phyloP scores from a whole-genome alignment of 805 yeast species.

The Candida sphagnicola region DNA sequence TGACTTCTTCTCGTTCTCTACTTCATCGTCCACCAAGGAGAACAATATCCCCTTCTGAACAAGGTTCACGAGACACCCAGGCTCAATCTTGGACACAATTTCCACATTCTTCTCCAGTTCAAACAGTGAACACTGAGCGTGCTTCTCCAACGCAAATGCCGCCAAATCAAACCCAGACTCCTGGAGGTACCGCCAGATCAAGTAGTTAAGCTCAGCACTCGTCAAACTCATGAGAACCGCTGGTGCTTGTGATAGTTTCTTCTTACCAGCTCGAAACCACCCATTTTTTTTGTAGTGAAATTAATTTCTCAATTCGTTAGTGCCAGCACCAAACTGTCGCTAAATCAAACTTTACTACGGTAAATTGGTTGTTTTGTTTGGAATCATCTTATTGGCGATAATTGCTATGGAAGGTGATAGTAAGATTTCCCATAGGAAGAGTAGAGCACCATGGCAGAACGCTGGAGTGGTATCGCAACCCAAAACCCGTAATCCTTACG shows the following conservation, averaged over 20 bases:
- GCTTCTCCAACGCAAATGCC: slow-evolving; percentile 77
- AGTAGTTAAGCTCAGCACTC: slow-evolving; percentile 80
- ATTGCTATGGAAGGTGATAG: slow-evolving; percentile 27
- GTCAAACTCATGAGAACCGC: slow-evolving; percentile 62
- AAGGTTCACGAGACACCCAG: slow-evolving; percentile 76
- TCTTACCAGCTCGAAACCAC: no score
- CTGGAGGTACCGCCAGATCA: slow-evolving; percentile 89
- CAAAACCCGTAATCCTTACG: slow-evolving; percentile 10
- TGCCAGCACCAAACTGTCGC: no score
- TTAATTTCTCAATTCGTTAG: background rate
- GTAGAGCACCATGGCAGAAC: slow-evolving; percentile 42
- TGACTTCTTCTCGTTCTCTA: slow-evolving; percentile 10
- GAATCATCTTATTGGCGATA: background rate
- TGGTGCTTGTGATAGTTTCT: background rate
- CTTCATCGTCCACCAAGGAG: slow-evolving; percentile 62
- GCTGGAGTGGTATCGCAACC: background rate
- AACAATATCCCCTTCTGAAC: slow-evolving; percentile 85
- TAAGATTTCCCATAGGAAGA: slow-evolving; percentile 32
- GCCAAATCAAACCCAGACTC: slow-evolving; percentile 77
- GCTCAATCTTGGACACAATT: slow-evolving; percentile 50
- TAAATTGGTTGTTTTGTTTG: no score
- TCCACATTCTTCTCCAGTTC: slow-evolving; percentile 42
- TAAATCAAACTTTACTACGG: no score
- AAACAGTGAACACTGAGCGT: slow-evolving; percentile 55
- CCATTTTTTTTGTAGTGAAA: background rate